Evolutionary conservation across 2,329 filamentous ascomycete genomes (phyloP).

Genomic region (Sclerotinia trifoliorum): DNA sequence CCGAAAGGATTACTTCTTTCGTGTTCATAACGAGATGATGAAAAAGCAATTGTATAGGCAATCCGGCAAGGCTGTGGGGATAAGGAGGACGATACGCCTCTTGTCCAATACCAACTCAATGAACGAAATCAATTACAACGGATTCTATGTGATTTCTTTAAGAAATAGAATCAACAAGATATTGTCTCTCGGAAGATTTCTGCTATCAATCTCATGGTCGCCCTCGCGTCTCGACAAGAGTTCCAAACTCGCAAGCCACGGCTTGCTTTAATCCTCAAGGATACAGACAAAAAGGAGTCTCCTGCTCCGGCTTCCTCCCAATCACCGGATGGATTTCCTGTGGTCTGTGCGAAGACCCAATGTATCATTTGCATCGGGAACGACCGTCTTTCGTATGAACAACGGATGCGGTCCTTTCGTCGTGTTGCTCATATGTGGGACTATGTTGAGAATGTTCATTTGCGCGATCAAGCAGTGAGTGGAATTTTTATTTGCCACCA

Average conservation of each 20-base stretch:
- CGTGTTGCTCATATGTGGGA: constrained; percentile 27
- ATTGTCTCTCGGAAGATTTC: constrained; percentile 25
- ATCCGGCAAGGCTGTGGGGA: constrained; percentile 19
- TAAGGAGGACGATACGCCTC: constrained; percentile 17
- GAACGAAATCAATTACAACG: constrained; percentile 26
- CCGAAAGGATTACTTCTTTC: constrained; percentile 28
- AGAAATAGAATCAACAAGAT: constrained; percentile 23
- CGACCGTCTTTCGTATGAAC: constrained; percentile 7
- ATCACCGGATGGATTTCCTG: constrained; percentile 14
- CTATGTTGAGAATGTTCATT: constrained; percentile 28
- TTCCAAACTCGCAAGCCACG: constrained; percentile 9
- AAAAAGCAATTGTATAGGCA: constrained; percentile 27
- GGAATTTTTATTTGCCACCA: constrained; percentile 21
- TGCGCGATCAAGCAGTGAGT: constrained; percentile 17
- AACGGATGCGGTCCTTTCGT: constrained; percentile 25
- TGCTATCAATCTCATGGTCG: constrained; percentile 21
- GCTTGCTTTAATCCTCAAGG: not conserved
- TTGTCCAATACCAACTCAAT: constrained; percentile 29
- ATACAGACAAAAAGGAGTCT: not conserved
- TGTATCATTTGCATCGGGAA: constrained; percentile 23
- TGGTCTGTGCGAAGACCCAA: constrained; percentile 19
- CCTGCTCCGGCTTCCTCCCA: not conserved
- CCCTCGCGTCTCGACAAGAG: constrained; percentile 11
- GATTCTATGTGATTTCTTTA: constrained; percentile 29
- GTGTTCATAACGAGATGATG: constrained; percentile 29